These are phyloP conservation scores for Xylaria sp. DNA, from an alignment of 2,329 filamentous ascomycete genomes.

Conservation along the genomic window DNA sequence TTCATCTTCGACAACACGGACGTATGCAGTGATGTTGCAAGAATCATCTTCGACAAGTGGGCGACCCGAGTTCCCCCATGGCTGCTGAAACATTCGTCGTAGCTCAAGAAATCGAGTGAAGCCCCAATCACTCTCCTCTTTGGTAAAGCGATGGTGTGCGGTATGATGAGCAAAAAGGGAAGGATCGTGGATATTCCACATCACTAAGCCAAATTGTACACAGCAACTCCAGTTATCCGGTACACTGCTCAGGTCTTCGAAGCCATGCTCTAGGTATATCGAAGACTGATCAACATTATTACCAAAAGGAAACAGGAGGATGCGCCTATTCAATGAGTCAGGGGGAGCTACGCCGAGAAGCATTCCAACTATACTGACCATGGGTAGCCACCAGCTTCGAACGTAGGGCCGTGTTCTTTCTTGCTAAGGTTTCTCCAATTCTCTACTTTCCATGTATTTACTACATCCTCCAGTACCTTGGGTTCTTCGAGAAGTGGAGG, in stretches of 20 bases:
- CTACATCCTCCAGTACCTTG: conserved; percentile 78
- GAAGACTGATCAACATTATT: conserved; percentile 95
- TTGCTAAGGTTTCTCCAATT: conserved; percentile 81
- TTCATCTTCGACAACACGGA: conserved; percentile 85
- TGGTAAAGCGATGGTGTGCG: conserved; percentile 96
- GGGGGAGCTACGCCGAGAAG: conserved; percentile 21
- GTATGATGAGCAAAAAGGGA: conserved; percentile 81
- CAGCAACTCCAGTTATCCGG: conserved; percentile 97
- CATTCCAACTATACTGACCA: conserved; percentile 69
- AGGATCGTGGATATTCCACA: conserved; percentile 96
- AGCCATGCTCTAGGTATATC: conserved; percentile 96
- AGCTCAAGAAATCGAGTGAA: conserved; percentile 97
- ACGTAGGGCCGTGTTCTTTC: conserved; percentile 88
- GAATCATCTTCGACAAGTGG: conserved; percentile 81
- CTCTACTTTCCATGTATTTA: conserved; percentile 88
- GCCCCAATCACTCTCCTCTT: conserved; percentile 97
- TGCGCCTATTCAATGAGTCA: conserved; percentile 70
- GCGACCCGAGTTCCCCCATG: conserved; percentile 75
- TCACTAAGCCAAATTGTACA: conserved; percentile 91
- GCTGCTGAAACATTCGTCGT: conserved; percentile 81
- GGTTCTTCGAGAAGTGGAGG: conserved; percentile 79
- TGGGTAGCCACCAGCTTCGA: conserved; percentile 86
- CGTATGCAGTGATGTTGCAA: conserved; percentile 84
- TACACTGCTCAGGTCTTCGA: conserved; percentile 75
- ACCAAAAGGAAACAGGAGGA: conserved; percentile 94